Percentiles rank a stretch among this genome's conserved stretches.
phyloP scores from a whole-genome alignment of 192 early-diverging fungal genomes.

The Phycomyces nitens region DNA sequence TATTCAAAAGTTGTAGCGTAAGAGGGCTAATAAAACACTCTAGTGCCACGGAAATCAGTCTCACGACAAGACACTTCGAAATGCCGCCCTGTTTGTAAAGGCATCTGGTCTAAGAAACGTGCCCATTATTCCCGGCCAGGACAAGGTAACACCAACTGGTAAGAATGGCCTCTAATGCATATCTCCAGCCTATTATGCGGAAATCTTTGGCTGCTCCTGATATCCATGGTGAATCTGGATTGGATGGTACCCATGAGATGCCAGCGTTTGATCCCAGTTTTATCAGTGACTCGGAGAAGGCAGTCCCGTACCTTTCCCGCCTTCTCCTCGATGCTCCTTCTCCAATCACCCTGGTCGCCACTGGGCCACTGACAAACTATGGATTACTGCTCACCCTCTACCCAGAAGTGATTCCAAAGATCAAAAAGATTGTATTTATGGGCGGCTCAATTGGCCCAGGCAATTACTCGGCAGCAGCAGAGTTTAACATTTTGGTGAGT shows the following conservation, averaged over 20 bases:
- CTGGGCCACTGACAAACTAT: constrained; percentile 45
- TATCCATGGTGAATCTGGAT: constrained; percentile 23
- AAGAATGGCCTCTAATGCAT: too few species aligned
- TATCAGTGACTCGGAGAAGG: constrained; percentile 9
- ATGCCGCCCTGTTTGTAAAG: constrained; percentile 19
- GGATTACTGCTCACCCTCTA: constrained; percentile 43
- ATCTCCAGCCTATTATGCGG: constrained; percentile 13
- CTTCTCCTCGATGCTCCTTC: constrained; percentile 2
- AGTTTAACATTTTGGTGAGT: constrained; percentile 19
- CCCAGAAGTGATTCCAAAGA: constrained; percentile 34
- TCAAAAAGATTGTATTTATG: constrained; percentile 41
- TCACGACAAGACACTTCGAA: constrained; percentile 17
- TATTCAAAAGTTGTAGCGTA: too few species aligned
- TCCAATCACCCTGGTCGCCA: constrained; percentile 38
- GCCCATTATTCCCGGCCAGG: background rate
- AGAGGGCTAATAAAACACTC: too few species aligned
- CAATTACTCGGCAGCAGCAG: constrained; percentile 16
- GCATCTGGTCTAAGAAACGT: constrained; percentile 12
- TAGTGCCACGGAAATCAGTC: constrained; percentile 20
- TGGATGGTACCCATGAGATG: constrained; percentile 15
- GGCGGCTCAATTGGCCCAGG: constrained; percentile 32
- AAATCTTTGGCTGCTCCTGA: constrained; percentile 6
- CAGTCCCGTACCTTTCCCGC: constrained; percentile 17
- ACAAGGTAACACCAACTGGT: too few species aligned
- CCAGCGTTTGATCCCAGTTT: constrained; percentile 5